phyloP scores from a whole-genome alignment of 305 asterid species.

The Fraxinus platypoda region DNA sequence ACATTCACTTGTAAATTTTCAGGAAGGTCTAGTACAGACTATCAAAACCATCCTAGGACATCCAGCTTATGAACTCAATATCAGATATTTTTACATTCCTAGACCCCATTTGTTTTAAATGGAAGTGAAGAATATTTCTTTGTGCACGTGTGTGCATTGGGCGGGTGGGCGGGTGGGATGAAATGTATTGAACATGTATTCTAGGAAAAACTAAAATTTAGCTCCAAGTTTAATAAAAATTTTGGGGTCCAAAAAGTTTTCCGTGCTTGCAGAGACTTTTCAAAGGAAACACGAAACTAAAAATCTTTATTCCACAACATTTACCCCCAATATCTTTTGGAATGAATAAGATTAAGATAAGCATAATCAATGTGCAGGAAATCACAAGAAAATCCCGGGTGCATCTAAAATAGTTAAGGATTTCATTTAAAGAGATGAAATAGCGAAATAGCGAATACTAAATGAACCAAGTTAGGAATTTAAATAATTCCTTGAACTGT shows the following conservation, averaged over 20 bases:
- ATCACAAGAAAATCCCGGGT: not conserved
- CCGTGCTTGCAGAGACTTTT: not conserved
- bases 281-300: not conserved
- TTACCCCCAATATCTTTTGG: not conserved
- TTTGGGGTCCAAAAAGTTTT: not conserved
- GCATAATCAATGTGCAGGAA: not conserved
- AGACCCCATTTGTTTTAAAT: not conserved
- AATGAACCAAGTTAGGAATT: not conserved
- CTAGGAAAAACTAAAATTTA: not conserved
- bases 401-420: not conserved
- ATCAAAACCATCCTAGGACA: constrained; percentile 1
- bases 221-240: not conserved
- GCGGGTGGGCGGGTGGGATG: not conserved
- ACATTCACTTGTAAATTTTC: constrained; percentile 19
- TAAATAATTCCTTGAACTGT: not conserved
- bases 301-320: not conserved
- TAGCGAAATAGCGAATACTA: not conserved
- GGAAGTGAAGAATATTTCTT: not conserved
- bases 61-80: not conserved
- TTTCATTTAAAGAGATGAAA: not conserved
- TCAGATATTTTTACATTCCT: not conserved
- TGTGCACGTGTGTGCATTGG: not conserved
- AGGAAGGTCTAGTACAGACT: constrained; percentile 6
- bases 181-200: not conserved
- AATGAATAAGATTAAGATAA: not conserved